These are phyloP conservation scores for Suillus tomentosus DNA, from an alignment of 768 basidiomycete genomes.

Conservation along the genomic window DNA sequence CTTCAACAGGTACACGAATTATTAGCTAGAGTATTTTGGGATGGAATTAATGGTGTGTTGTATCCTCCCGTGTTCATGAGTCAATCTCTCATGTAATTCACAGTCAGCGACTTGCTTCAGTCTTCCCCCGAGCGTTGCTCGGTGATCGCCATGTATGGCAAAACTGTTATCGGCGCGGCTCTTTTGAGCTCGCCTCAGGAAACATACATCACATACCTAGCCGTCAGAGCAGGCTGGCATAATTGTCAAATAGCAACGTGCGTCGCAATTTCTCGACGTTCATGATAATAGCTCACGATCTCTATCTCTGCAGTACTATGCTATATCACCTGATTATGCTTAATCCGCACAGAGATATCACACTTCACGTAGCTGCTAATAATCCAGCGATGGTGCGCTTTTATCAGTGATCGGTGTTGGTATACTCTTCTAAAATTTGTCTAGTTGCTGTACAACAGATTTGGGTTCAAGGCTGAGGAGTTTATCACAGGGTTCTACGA, in stretches of 20 bases:
- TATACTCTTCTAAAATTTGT: not conserved
- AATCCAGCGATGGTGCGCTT: slow-evolving; percentile 72
- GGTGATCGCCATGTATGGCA: slow-evolving; percentile 71
- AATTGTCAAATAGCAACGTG: slow-evolving; percentile 78
- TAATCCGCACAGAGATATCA: slow-evolving; percentile 77
- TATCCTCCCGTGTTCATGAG: slow-evolving; percentile 10
- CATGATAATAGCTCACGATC: not conserved
- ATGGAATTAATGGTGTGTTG: slow-evolving; percentile 67
- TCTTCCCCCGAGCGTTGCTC: slow-evolving; percentile 73
- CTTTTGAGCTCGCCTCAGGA: slow-evolving; percentile 78
- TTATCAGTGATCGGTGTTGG: slow-evolving; percentile 9
- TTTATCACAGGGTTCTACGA: slow-evolving; percentile 84
- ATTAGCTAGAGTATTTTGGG: slow-evolving; percentile 70
- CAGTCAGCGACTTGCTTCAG: slow-evolving; percentile 72
- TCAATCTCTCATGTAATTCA: slow-evolving; percentile 6
- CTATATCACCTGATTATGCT: slow-evolving; percentile 71
- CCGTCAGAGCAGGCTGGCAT: slow-evolving; percentile 80
- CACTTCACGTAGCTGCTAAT: slow-evolving; percentile 79
- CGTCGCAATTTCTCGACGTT: slow-evolving; percentile 15
- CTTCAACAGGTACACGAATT: slow-evolving; percentile 73
- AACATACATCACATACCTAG: slow-evolving; percentile 83
- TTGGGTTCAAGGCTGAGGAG: slow-evolving; percentile 87
- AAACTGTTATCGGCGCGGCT: slow-evolving; percentile 71
- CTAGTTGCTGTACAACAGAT: slow-evolving; percentile 79
- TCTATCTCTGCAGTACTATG: slow-evolving; percentile 55